These are phyloP conservation scores for Vicia faba DNA, from an alignment of 306 rosid species.

Conservation along the genomic window DNA sequence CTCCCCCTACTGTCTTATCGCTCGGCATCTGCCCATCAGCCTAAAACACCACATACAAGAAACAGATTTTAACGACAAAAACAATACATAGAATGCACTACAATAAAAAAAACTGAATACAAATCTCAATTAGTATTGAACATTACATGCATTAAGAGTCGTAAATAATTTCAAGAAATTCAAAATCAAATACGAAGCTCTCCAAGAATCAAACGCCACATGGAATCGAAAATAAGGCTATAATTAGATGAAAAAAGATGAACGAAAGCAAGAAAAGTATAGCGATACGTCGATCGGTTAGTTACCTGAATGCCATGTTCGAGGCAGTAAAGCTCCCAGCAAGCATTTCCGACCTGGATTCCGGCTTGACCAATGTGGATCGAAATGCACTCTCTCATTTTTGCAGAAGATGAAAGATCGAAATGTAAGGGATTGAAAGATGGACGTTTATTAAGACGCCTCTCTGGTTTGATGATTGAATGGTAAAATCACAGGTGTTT, in stretches of 20 bases:
- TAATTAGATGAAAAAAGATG: background rate
- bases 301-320: slow-evolving; percentile 65
- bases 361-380: slow-evolving; percentile 83
- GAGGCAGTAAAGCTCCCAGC: slow-evolving; percentile 63
- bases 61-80: background rate
- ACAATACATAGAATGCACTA: background rate
- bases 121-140: no score
- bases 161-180: background rate
- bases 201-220: background rate
- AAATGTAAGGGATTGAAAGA: background rate
- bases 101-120: no score
- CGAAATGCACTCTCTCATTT: slow-evolving; percentile 53
- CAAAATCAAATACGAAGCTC: background rate
- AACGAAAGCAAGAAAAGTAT: background rate
- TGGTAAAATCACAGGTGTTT: background rate
- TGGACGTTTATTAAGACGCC: slow-evolving; percentile 68
- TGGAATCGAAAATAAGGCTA: no score
- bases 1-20: slow-evolving; percentile 52
- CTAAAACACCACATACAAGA: slow-evolving; percentile 32
- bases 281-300: background rate
- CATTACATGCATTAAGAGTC: background rate
- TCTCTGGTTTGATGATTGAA: background rate
- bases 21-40: slow-evolving; percentile 89
- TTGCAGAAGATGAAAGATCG: background rate
- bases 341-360: slow-evolving; percentile 69